Conservation (phyloP, 2,329 filamentous ascomycete species). For the Ustulina deusta region DNA sequence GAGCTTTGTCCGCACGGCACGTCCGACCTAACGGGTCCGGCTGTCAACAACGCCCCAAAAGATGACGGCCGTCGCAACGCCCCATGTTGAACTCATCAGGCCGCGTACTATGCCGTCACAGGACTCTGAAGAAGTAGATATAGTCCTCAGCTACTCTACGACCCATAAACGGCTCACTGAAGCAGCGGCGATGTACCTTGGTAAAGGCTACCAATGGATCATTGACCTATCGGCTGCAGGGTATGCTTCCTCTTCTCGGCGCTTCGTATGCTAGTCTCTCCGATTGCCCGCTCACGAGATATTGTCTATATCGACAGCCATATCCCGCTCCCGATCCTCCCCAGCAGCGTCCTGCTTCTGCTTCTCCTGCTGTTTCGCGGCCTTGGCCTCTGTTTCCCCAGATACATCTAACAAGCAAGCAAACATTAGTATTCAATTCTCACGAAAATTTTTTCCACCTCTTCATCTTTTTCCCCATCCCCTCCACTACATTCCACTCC, state of each 20-base stretch:
- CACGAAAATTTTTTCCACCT: no score
- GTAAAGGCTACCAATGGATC: neutral
- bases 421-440: conserved; percentile 17
- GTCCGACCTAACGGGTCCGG: no score
- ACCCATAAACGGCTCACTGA: neutral
- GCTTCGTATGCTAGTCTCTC: neutral
- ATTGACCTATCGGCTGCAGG: neutral
- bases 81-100: neutral
- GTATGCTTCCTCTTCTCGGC: neutral
- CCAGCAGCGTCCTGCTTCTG: conserved; percentile 5
- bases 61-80: neutral
- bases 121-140: neutral
- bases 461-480: no score
- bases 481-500: neutral
- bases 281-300: conserved; percentile 40
- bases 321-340: conserved; percentile 24
- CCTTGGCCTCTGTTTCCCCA: conserved; percentile 29
- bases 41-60: neutral
- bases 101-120: neutral
- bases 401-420: conserved; percentile 26
- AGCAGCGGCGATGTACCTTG: neutral
- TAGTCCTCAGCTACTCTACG: no score
- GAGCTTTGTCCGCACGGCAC: neutral
- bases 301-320: conserved; percentile 44
- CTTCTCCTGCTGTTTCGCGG: conserved; percentile 19